Evolutionary conservation across 257 asterid genomes (phyloP).

Genomic region (Paraleonurus japonicus): DNA sequence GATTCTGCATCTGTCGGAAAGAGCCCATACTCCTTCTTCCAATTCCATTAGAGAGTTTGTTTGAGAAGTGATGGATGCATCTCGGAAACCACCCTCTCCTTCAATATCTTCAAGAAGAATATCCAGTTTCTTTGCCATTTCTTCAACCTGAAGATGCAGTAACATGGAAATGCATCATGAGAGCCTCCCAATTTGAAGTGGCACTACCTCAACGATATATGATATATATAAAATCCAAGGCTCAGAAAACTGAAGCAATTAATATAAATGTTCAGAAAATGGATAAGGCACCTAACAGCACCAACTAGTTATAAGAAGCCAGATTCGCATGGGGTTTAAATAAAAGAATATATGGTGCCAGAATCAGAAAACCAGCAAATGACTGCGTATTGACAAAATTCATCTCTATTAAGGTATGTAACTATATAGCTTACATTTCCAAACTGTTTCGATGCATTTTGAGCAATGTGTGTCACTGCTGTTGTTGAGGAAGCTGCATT

Average conservation of each 20-base stretch:
- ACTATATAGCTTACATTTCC: conserved; percentile 53
- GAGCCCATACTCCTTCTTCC: conserved; percentile 62
- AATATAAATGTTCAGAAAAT: not conserved
- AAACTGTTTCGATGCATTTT: conserved; percentile 57
- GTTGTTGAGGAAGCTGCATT: conserved; percentile 30
- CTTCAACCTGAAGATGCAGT: conserved; percentile 67
- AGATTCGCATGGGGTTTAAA: conserved; percentile 10
- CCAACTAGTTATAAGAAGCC: conserved; percentile 15
- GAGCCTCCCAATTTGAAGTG: too few species aligned
- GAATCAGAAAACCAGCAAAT: conserved; percentile 13
- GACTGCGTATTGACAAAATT: not conserved
- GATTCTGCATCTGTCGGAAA: conserved; percentile 64
- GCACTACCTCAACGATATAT: too few species aligned
- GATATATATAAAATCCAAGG: too few species aligned
- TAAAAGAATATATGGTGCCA: conserved; percentile 9
- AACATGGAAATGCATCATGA: conserved; percentile 14
- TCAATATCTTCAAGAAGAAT: conserved; percentile 70
- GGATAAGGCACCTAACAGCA: conserved; percentile 15
- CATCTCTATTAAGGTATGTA: conserved; percentile 15
- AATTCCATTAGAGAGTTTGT: conserved; percentile 51
- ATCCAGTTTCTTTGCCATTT: conserved; percentile 71
- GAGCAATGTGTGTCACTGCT: conserved; percentile 38
- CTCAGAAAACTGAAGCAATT: conserved; percentile 6
- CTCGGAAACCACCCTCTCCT: conserved; percentile 74
- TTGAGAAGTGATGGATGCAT: conserved; percentile 68